Base-by-base conservation (phyloP, 495 filamentous ascomycete species). In the Talaromyces borbonicus region DNA sequence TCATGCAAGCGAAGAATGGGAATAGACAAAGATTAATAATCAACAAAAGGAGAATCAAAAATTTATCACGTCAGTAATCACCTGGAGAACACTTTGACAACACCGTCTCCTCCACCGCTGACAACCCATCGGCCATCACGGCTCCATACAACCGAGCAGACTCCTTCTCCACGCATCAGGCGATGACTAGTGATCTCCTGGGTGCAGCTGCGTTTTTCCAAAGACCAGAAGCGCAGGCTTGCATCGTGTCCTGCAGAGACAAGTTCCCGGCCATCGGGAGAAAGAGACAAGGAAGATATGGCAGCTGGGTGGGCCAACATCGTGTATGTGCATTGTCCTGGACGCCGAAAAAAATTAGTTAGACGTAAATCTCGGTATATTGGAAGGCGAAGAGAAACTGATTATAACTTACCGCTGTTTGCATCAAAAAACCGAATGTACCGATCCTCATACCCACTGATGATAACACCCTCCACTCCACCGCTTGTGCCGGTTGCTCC, bases 281-380 rank as follows among this genome's bases (percentile, higher is more conserved):
- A 92, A 23, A 98, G 76, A 0, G 85, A 89, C 12, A 98, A 78
- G 9, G 85, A 79, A 11, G 92, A 89, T 54, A 97, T 95, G 30
- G 92, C 80, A 3, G 88, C 82, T 2, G 90, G 87, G 58, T 98
- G 92, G 2, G 92, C 92, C 46, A 96, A 80, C 92, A 98, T 97
- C 52, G 81, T 90, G 63, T 97, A 98, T 12, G 93, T 95, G 69
- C 89, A 95, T 92, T 97, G 93, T 51, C 92, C 92, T 98, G 54
- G 32, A n/a, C 24, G 4, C 3, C n/a, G n/a, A n/a, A n/a, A 45
- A 29, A 16, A 20, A 32, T 78, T 60, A 71, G 68, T 53, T 49
- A 40, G 20, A 30, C 23, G 29, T 18, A 49, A n/a, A 24, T 16
- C 6, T 29, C 5, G 7, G 11, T n/a, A n/a, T n/a, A n/a, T 38